Evolutionary conservation across 495 filamentous ascomycete genomes (phyloP).

Genomic region (Talaromyces trachyspermus): DNA sequence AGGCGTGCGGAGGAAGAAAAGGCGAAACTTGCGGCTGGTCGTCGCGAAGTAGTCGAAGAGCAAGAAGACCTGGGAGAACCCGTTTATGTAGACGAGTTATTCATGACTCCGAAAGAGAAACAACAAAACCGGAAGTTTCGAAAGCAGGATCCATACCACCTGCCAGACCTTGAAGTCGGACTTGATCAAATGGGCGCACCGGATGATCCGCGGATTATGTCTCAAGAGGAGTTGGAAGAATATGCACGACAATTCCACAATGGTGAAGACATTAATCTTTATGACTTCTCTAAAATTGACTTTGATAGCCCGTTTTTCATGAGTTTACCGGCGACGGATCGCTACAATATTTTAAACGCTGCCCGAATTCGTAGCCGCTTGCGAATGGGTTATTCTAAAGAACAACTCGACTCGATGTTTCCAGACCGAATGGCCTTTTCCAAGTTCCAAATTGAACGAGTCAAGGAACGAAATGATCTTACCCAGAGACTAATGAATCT

Average conservation of each 20-base stretch:
- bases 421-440: conserved; percentile 98
- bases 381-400: conserved; percentile 92
- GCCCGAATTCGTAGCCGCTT: conserved; percentile 78
- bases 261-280: conserved; percentile 95
- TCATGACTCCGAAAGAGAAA: conserved; percentile 72
- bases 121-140: conserved; percentile 68
- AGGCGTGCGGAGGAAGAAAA: conserved; percentile 77
- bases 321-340: conserved; percentile 80
- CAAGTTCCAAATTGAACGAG: conserved; percentile 90
- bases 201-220: conserved; percentile 93
- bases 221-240: conserved; percentile 80
- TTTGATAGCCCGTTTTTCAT: conserved; percentile 90
- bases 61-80: conserved; percentile 64
- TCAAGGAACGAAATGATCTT: conserved; percentile 85
- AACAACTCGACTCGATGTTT: conserved; percentile 93
- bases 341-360: conserved; percentile 95
- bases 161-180: conserved; percentile 71
- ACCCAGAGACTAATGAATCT: conserved; percentile 94
- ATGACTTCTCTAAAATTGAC: conserved; percentile 97
- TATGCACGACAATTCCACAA: conserved; percentile 87
- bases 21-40: conserved; percentile 49
- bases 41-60: conserved; percentile 40
- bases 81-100: conserved; percentile 82
- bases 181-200: conserved; percentile 80
- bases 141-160: conserved; percentile 89